phyloP scores from a whole-genome alignment of 2,329 filamentous ascomycete genomes.

The Scytalidium lignicola region DNA sequence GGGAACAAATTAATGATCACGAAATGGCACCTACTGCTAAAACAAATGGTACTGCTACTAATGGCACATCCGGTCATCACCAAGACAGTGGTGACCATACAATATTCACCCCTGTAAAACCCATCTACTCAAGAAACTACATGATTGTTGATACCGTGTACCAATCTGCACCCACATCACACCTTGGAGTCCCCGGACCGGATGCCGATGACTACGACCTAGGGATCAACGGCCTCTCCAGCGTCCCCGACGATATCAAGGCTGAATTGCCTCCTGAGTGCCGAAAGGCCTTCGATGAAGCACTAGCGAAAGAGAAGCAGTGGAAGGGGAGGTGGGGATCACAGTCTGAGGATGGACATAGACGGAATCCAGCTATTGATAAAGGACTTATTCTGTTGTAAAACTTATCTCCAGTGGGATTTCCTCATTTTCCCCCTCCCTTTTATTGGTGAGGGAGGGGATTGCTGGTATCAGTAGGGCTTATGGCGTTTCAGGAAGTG shows the following conservation, averaged over 20 bases:
- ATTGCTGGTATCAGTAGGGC: too few relatives aligned
- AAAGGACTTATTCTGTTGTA: slow-evolving; percentile 54
- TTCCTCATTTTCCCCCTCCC: too few relatives aligned
- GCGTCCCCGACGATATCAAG: slow-evolving; percentile 59
- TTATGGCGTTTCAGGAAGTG: too few relatives aligned
- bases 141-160: slow-evolving; percentile 57
- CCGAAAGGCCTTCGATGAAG: slow-evolving; percentile 64
- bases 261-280: slow-evolving; percentile 66
- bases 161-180: slow-evolving; percentile 47
- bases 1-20: slow-evolving; percentile 62
- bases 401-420: neutral
- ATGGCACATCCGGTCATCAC: slow-evolving; percentile 1
- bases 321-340: slow-evolving; percentile 74
- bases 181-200: slow-evolving; percentile 54
- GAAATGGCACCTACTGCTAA: slow-evolving; percentile 10
- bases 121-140: slow-evolving; percentile 55
- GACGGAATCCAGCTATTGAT: slow-evolving; percentile 53
- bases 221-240: slow-evolving; percentile 51
- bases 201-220: slow-evolving; percentile 45
- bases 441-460: neutral
- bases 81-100: slow-evolving; percentile 22
- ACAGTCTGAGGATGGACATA: slow-evolving; percentile 54
- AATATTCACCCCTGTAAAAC: slow-evolving; percentile 49
- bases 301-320: slow-evolving; percentile 55
- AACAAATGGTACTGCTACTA: slow-evolving; percentile 10